Evolutionary conservation across 2,329 filamentous ascomycete species (phyloP).

Genomic region (Trichoderma sp.): DNA sequence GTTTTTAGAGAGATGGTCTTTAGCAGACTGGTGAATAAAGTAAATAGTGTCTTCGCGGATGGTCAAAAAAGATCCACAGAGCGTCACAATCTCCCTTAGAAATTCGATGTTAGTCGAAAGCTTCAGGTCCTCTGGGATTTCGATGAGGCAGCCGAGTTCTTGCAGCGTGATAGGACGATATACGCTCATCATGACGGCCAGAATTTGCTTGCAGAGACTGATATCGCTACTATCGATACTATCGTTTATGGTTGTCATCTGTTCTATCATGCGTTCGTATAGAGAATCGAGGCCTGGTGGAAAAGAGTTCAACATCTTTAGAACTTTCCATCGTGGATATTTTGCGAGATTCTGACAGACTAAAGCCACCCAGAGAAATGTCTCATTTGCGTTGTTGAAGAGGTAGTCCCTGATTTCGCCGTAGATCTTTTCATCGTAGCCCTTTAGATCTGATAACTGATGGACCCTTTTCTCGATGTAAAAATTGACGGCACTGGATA

Average conservation of each 20-base stretch:
- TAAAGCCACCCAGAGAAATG: constrained; percentile 31
- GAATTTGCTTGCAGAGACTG: constrained; percentile 34
- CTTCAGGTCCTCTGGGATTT: not conserved
- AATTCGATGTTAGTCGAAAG: constrained; percentile 17
- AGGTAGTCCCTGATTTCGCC: constrained; percentile 24
- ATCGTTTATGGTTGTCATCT: constrained; percentile 28
- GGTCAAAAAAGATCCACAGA: constrained; percentile 42
- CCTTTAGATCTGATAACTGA: constrained; percentile 27
- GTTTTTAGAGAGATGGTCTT: constrained; percentile 39
- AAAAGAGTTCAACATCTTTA: constrained; percentile 27
- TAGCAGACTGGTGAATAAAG: constrained; percentile 45
- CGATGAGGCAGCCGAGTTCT: constrained; percentile 27
- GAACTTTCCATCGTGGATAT: constrained; percentile 22
- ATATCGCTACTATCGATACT: constrained; percentile 24
- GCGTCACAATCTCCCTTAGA: constrained; percentile 31
- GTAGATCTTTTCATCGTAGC: constrained; percentile 19
- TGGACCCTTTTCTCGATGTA: constrained; percentile 40
- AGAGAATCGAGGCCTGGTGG: constrained; percentile 37
- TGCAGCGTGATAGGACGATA: constrained; percentile 38
- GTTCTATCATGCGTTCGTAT: constrained; percentile 39
- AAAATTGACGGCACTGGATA: constrained; percentile 36
- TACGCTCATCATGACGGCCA: constrained; percentile 31
- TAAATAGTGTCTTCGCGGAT: constrained; percentile 32
- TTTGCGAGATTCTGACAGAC: constrained; percentile 25
- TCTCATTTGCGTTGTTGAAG: constrained; percentile 35